These are phyloP conservation scores for Scutellospora calospora DNA, from an alignment of 371 early-diverging fungal genomes.

Conservation along the genomic window DNA sequence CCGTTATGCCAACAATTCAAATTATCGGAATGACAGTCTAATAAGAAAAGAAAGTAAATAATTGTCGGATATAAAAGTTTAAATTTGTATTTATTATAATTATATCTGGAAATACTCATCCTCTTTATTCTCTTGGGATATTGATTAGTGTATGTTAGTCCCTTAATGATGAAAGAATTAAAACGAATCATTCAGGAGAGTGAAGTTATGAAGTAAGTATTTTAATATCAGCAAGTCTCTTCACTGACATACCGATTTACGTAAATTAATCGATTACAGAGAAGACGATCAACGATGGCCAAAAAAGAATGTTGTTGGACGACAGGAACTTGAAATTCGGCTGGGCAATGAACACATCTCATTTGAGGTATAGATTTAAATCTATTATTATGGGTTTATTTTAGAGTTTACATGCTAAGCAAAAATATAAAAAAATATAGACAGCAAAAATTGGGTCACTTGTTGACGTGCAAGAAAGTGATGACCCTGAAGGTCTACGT, in stretches of 20 bases:
- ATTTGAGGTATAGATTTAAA: slow-evolving; percentile 77
- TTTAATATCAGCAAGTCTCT: background rate
- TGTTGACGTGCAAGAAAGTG: slow-evolving; percentile 86
- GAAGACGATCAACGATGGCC: slow-evolving; percentile 97
- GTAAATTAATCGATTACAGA: slow-evolving; percentile 52
- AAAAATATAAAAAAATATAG: slow-evolving; percentile 51
- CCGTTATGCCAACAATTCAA: slow-evolving; percentile 97
- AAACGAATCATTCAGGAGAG: slow-evolving; percentile 90
- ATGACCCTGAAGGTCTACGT: slow-evolving; percentile 95
- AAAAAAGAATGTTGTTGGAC: slow-evolving; percentile 86
- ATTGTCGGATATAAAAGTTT: too few relatives aligned
- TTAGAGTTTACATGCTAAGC: background rate
- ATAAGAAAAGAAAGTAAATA: slow-evolving; percentile 90
- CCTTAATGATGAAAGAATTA: slow-evolving; percentile 84
- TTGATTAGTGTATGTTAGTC: slow-evolving; percentile 72
- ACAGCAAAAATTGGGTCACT: slow-evolving; percentile 94
- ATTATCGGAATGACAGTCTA: slow-evolving; percentile 96
- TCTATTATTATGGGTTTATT: background rate
- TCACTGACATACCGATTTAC: background rate
- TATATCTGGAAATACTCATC: too few relatives aligned
- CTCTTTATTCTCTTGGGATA: too few relatives aligned
- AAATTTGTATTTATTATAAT: background rate
- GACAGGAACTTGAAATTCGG: slow-evolving; percentile 94
- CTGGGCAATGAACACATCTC: slow-evolving; percentile 91
- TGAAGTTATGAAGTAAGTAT: slow-evolving; percentile 83